Conservation (phyloP, 805 yeast genomes). For the Phaffomyces antillensis region DNA sequence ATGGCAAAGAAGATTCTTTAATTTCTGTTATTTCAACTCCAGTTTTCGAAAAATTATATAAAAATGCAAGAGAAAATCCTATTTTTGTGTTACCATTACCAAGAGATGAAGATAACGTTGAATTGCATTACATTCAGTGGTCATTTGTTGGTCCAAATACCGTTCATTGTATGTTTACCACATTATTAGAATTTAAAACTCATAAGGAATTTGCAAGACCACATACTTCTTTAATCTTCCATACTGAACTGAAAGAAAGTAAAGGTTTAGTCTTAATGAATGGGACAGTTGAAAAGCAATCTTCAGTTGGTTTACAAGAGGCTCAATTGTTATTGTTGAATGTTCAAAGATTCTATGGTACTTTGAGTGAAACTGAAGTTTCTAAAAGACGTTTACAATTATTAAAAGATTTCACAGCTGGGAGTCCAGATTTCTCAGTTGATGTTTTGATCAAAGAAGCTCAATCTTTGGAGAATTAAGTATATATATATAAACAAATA, state of each 20-base stretch:
- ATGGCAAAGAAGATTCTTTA: slow-evolving; percentile 47
- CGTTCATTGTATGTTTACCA: slow-evolving; percentile 82
- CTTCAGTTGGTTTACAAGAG: slow-evolving; percentile 60
- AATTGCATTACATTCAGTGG: slow-evolving; percentile 94
- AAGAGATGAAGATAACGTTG: slow-evolving; percentile 48
- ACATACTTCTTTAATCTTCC: slow-evolving; percentile 86
- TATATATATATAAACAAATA: not conserved
- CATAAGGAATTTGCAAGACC: slow-evolving; percentile 93
- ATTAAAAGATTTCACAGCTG: slow-evolving; percentile 62
- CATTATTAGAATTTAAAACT: slow-evolving; percentile 84
- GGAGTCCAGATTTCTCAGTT: slow-evolving; percentile 57
- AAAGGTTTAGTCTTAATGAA: slow-evolving; percentile 76
- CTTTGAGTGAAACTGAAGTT: slow-evolving; percentile 36
- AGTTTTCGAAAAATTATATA: slow-evolving; percentile 56
- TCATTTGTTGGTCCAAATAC: slow-evolving; percentile 77
- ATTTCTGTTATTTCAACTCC: slow-evolving; percentile 55
- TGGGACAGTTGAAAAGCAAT: slow-evolving; percentile 70
- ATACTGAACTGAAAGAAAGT: slow-evolving; percentile 58
- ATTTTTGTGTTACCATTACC: slow-evolving; percentile 89
- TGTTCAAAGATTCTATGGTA: slow-evolving; percentile 80
- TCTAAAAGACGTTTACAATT: slow-evolving; percentile 47
- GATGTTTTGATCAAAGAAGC: slow-evolving; percentile 66
- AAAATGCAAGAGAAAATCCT: slow-evolving; percentile 67
- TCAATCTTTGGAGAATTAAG: slow-evolving; percentile 51
- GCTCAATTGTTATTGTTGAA: slow-evolving; percentile 72